Evolutionary conservation across 108 stramenopile genomes (phyloP), one percentile per base, ranked within the genome.

Genomic region (Licmophora abbreviata): DNA sequence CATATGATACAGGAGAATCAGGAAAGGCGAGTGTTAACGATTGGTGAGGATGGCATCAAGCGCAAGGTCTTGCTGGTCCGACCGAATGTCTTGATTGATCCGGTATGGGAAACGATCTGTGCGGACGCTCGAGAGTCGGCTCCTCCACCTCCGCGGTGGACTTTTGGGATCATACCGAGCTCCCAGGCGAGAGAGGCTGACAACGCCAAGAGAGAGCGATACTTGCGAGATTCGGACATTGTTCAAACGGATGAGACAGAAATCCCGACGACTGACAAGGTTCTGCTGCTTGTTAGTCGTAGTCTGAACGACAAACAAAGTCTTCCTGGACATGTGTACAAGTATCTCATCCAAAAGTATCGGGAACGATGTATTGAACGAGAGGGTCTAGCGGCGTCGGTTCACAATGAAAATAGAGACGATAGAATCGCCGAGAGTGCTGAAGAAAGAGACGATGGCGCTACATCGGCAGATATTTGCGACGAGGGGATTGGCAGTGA

Each of bases 241-340:
- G 64, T 87, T n/a, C 51, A 64, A 31, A 69, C 77, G 0, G 76
- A 69, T 43, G 80, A 81, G 53, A 57, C 57, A 20, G 89, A 91
- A 61, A 56, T 91, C 44, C 64, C 83, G 37, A 75, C 78, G 24
- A 46, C 37, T 2, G 89, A 91, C 17, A 91, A 91, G 60, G 81
- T 91, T 8, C 64, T 87, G 29, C 43, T 91, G 9, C 42, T 91
- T 10, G 89, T 80, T 18, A 75, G 74, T 47, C 62, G 85, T 14
- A 72, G 69, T 42, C 51, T 91, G 44, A 91, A 83, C 45, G 85
- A 91, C 53, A 83, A 81, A 58, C 51, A 56, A n/a, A 78, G 79
- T 53, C 59, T 91, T 21, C 85, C 89, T 15, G 85, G 85, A n/a
- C 77, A 87, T 38, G 60, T 83, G 2, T 91, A 86, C 66, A 64